Evolutionary conservation across 2,329 filamentous ascomycete genomes (phyloP), one percentile per base, ranked within the genome.

Genomic region (Trichocomaceae sp.): DNA sequence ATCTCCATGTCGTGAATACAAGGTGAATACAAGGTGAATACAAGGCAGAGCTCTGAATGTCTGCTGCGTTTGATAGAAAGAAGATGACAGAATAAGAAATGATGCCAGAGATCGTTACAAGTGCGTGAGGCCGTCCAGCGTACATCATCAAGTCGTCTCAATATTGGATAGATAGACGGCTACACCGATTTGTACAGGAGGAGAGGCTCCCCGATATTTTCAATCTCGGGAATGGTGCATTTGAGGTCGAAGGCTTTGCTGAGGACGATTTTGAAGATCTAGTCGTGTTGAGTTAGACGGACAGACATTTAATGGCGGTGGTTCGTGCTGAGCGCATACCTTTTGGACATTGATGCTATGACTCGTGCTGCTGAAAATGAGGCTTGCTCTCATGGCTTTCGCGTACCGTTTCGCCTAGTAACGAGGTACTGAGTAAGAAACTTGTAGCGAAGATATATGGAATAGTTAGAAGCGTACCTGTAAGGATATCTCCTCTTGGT

Each of bases 301-400:
- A 2, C 17, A 54, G 55, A 49, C n/a, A n/a, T n/a, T n/a, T n/a
- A n/a, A n/a, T n/a, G 26, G 10, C 15, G 44, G 8, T 31, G 39
- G 53, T 8, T 19, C n/a, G 17, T 29, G 39, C 9, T 42, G 42
- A 3, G 37, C 50, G 47, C 72, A 47, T 69, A 95, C 92, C 87
- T 97, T 99, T 75, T 99, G 93, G 60, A 99, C 93, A 66, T 99
- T 99, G 79, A 99, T 99, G 73, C 91, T 96, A 76, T 99, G 93
- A 71, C 91, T 96, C 53, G 93, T 99, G 74, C 92, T 97, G 75
- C 90, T 96, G 74, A 99, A 99, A 67, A 99, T 97, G 66, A 99
- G 80, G 65, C 90, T 90, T 57, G 93, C 93, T 65, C 95, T 89
- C 93, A 99, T 99, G 10, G 93, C 93, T 72, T 96, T 96, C 59